Percentiles rank a stretch among this genome's conserved stretches.
phyloP scores from a whole-genome alignment of 2,329 filamentous ascomycete species.

The Penicillium sp. region DNA sequence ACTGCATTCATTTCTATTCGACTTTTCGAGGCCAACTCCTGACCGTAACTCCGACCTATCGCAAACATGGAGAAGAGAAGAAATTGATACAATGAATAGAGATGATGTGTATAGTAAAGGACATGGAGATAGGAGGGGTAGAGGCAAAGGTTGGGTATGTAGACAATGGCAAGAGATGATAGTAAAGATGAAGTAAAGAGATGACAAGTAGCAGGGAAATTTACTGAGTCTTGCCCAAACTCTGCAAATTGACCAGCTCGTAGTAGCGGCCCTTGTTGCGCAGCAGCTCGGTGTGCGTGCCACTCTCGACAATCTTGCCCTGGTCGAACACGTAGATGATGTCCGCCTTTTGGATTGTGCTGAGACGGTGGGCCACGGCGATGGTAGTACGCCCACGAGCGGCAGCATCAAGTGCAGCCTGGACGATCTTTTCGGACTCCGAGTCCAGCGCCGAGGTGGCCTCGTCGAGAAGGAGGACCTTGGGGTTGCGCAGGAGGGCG shows the following conservation, averaged over 20 bases:
- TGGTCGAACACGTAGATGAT: constrained; percentile 95
- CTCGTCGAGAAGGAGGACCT: constrained; percentile 78
- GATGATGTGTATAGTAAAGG: not conserved
- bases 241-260: constrained; percentile 76
- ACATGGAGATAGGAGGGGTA: constrained; percentile 2
- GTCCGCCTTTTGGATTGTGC: constrained; percentile 91
- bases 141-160: not conserved
- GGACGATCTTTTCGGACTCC: constrained; percentile 52
- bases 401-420: constrained; percentile 72
- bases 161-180: not conserved
- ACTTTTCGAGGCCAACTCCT: not conserved
- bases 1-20: not conserved
- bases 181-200: constrained; percentile 1
- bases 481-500: constrained; percentile 84
- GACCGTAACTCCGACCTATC: not conserved
- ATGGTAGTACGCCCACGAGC: constrained; percentile 85
- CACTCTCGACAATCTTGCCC: constrained; percentile 77
- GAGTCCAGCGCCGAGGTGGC: constrained; percentile 56
- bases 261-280: constrained; percentile 66
- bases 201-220: not conserved
- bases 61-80: constrained; percentile 1
- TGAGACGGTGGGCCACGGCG: constrained; percentile 85
- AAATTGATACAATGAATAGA: constrained; percentile 8
- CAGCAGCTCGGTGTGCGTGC: constrained; percentile 71
- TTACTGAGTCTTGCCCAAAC: constrained; percentile 57